Conservation (phyloP, 23 red algal species). For the Gracilaria gracilis region DNA sequence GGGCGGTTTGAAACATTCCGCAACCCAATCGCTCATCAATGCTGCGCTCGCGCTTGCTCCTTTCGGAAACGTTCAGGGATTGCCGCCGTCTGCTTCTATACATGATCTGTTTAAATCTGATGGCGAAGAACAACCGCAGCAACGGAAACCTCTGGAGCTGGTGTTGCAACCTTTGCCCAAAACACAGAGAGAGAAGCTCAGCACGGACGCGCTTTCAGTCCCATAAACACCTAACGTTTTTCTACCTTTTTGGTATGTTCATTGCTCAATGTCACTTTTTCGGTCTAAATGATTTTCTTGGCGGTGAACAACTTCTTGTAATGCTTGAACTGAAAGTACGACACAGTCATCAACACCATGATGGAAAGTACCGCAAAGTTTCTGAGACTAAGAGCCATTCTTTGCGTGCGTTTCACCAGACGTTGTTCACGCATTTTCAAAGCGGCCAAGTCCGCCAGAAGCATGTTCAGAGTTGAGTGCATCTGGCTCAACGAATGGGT, state of each 20-base stretch:
- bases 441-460: conserved; percentile 26
- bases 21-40: conserved; percentile 44
- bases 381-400: conserved; percentile 3
- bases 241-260: neutral
- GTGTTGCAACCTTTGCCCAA: conserved; percentile 37
- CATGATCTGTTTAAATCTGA: conserved; percentile 33
- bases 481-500: neutral
- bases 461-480: conserved; percentile 27
- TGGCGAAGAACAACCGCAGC: neutral
- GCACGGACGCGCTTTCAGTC: neutral
- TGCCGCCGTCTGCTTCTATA: neutral
- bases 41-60: conserved; percentile 28
- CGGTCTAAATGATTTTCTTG: conserved; percentile 51
- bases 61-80: conserved; percentile 10
- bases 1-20: conserved; percentile 41
- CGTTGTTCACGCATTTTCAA: conserved; percentile 52
- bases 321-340: conserved; percentile 45
- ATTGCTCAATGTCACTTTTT: neutral
- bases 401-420: conserved; percentile 32
- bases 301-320: conserved; percentile 58
- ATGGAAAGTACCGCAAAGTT: conserved; percentile 21
- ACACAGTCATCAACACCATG: conserved; percentile 1
- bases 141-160: conserved; percentile 47
- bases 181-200: conserved; percentile 36
- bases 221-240: neutral